These are phyloP conservation scores for Plenodomus tracheiphilus DNA, from an alignment of 2,329 filamentous ascomycete species.

Conservation along the genomic window DNA sequence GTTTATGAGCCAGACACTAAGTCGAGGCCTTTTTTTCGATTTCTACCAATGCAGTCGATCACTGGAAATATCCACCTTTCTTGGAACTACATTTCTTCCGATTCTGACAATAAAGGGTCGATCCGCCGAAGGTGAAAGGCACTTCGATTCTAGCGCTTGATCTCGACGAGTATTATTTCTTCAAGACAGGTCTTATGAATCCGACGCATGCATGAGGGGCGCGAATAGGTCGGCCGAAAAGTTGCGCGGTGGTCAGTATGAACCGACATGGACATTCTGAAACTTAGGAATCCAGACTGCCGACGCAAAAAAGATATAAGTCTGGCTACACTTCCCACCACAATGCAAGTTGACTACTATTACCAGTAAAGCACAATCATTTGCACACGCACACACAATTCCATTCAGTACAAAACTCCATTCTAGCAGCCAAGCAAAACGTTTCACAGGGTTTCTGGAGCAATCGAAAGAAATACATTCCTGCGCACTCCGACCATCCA, in stretches of 20 bases:
- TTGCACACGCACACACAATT: constrained; percentile 7
- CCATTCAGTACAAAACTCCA: constrained; percentile 2
- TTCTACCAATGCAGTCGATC: constrained; percentile 16
- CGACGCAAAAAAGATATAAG: constrained; percentile 9
- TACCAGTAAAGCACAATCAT: neutral
- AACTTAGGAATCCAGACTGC: constrained; percentile 39
- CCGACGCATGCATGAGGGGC: constrained; percentile 28
- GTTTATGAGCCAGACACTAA: constrained; percentile 32
- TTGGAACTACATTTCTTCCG: neutral
- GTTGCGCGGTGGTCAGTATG: constrained; percentile 24
- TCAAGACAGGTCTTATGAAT: constrained; percentile 27
- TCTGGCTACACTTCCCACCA: neutral
- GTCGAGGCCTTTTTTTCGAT: constrained; percentile 17
- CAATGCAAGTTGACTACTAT: constrained; percentile 31
- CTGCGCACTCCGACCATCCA: constrained; percentile 13
- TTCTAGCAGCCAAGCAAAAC: constrained; percentile 10
- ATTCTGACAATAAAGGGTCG: neutral
- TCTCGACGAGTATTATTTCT: neutral
- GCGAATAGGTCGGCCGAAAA: constrained; percentile 14
- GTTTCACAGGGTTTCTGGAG: constrained; percentile 11
- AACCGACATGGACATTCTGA: constrained; percentile 32
- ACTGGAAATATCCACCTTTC: neutral
- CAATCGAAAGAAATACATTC: constrained; percentile 21
- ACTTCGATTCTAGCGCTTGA: constrained; percentile 9
- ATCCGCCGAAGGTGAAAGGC: neutral